Evolutionary conservation across 805 yeast genomes (phyloP), one percentile per base, ranked within the genome.

Genomic region (Nakazawaea molendinolei): DNA sequence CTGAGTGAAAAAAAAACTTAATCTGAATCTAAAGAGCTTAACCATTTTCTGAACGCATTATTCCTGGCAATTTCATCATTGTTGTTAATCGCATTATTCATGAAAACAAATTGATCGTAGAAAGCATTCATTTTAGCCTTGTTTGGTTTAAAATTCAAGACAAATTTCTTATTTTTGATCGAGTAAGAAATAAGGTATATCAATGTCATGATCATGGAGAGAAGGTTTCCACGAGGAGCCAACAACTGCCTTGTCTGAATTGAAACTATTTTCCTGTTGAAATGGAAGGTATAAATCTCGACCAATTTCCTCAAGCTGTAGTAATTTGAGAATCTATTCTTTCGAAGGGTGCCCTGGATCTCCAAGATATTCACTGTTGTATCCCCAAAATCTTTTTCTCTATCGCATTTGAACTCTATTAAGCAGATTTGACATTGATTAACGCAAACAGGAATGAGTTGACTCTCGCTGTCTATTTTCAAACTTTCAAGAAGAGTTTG

Each of bases 391-490:
- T 24, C 18, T 6, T n/a, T 17, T 9, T 14, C 20, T 13, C 16
- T 22, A 14, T 24, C 19, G 8, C n/a, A 19, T n/a, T 27, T 26
- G 20, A 37, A 32, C 28, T 37, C 36, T 6, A 37, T 8, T 15
- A 37, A 15, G 13, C 12, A 31, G n/a, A 37, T 19, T 13, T 37
- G 15, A 8, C 27, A 15, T 17, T 37, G 33, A 23, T 31, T 28
- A 6, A 31, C 15, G 8, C 31, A 26, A 4, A 37, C 32, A 5
- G 40, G 40, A 20, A 31, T 31, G 16, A 37, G 19, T 26, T 37
- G 40, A 8, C 33, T 26, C 14, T 31, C 22, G 25, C 31, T 37
- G 14, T 37, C 40, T 5, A 37, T 31, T 9, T 20, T 27, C 15
- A 37, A 22, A 22, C 31, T 36, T 16, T 37, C 40, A 12, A 22